These are phyloP conservation scores for Backusella sp. DNA, from an alignment of 192 early-diverging fungal species.

Conservation along the genomic window DNA sequence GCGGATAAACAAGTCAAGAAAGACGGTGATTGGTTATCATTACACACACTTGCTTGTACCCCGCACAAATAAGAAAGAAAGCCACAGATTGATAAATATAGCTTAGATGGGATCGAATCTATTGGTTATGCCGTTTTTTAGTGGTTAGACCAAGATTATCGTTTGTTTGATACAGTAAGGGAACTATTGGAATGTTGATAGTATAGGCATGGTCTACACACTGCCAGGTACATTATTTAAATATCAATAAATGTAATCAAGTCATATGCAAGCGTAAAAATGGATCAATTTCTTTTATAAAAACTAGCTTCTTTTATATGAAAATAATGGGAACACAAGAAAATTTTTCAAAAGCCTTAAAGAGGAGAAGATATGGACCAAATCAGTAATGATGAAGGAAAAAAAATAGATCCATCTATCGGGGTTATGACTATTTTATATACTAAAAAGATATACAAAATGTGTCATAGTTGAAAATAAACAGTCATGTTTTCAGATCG, in stretches of 20 bases:
- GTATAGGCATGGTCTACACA: not conserved
- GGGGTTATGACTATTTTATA: not conserved
- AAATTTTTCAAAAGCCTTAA: not conserved
- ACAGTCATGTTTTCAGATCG: not conserved
- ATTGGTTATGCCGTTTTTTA: not conserved
- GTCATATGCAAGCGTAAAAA: not conserved
- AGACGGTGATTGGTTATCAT: not conserved
- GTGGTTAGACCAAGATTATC: not conserved
- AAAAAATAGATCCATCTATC: slow-evolving; percentile 1
- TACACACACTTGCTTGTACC: not conserved
- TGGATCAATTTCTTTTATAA: not conserved
- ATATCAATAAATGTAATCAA: not conserved
- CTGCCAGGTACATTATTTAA: not conserved
- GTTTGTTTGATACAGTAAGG: not conserved
- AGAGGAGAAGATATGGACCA: not conserved
- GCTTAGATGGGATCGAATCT: not conserved
- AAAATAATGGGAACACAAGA: slow-evolving; percentile 1
- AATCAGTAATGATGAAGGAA: not conserved
- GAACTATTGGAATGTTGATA: not conserved
- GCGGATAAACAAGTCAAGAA: not conserved
- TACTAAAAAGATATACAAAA: not conserved
- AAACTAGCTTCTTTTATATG: not conserved
- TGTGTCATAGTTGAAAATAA: not conserved
- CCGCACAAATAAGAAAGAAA: not conserved
- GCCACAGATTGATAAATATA: not conserved